Percentiles rank a stretch among this genome's conserved stretches.
These are phyloP conservation scores for Entomortierella beljakovae DNA, from an alignment of 192 early-diverging fungal genomes.

Conservation along the genomic window DNA sequence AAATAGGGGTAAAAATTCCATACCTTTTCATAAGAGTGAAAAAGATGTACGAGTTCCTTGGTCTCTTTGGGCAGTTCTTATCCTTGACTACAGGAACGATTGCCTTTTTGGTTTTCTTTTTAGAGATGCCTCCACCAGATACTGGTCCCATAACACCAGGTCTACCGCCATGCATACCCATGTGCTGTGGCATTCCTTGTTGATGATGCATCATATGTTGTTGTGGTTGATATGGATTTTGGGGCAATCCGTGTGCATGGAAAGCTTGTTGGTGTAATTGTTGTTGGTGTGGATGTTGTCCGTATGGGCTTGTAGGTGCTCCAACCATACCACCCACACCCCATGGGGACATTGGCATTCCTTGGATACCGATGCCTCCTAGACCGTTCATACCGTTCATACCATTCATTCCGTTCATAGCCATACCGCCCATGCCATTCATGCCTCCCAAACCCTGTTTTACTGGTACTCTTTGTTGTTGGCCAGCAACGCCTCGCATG, in stretches of 20 bases:
- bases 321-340: conserved; percentile 34
- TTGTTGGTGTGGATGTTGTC: conserved; percentile 15
- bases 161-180: conserved; percentile 29
- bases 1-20: background rate
- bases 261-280: conserved; percentile 31
- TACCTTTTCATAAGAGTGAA: conserved; percentile 56
- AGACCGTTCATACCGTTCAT: conserved; percentile 24
- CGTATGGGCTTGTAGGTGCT: conserved; percentile 21
- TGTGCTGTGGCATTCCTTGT: conserved; percentile 31
- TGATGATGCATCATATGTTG: conserved; percentile 35
- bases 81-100: conserved; percentile 42
- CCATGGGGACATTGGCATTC: conserved; percentile 14
- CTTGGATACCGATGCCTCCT: conserved; percentile 19
- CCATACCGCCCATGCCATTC: conserved; percentile 40
- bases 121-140: conserved; percentile 29
- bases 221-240: conserved; percentile 32
- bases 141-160: conserved; percentile 12
- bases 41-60: conserved; percentile 55
- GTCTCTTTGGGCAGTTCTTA: conserved; percentile 57
- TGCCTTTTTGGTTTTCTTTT: conserved; percentile 36
- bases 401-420: conserved; percentile 26
- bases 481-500: conserved; percentile 16
- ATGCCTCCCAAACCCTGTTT: conserved; percentile 36
- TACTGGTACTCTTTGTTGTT: conserved; percentile 21
- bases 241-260: conserved; percentile 20